Evolutionary conservation across 306 rosid genomes (phyloP), one percentile per base, ranked within the genome.

Genomic region (Hippophae gyantsensis): DNA sequence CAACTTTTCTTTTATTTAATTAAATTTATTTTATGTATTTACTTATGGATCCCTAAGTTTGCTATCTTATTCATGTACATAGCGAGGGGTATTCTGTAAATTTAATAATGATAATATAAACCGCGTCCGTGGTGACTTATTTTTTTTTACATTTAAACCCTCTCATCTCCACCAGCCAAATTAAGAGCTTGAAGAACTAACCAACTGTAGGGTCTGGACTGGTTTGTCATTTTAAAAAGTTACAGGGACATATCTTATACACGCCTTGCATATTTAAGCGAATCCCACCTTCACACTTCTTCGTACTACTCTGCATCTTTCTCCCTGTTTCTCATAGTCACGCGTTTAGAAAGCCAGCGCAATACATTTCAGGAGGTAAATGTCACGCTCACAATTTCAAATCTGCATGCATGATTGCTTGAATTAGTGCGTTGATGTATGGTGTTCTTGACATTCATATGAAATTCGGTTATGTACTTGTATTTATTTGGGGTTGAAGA

Each of bases 221-320:
- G 50, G 43, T 2, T 38, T 57, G 83, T 76, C 81, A 57, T 61
- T 76, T 73, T 44, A 44, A 59, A 69, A 38, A 66, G 69, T 48
- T 18, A 10, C 54, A 76, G 0, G 60, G 45, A 67, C 2, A 13
- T 70, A 5, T 45, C 57, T 67, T n/a, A 64, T 56, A 68, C 75
- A 72, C 54, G 64, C 61, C 67, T 70, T 79, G 76, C 57, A 77
- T 84, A 81, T 85, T 78, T 76, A 83, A 74, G 14, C 43, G 6
- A 54, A 53, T 65, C 54, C 52, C 63, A 55, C 63, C 59, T 32
- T 13, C 40, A 45, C 0, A 11, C 43, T 10, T 56, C 62, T 13
- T 57, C 72, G 9, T 54, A 6, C n/a, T 14, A 12, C 65, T 52
- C 40, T 55, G 69, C n/a, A 64, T 47, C 55, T 57, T 53, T 58